Percentiles rank a stretch among this genome's conserved stretches.
Conservation (phyloP, 163 green algal species). For the Smithsoniella earleae region DNA sequence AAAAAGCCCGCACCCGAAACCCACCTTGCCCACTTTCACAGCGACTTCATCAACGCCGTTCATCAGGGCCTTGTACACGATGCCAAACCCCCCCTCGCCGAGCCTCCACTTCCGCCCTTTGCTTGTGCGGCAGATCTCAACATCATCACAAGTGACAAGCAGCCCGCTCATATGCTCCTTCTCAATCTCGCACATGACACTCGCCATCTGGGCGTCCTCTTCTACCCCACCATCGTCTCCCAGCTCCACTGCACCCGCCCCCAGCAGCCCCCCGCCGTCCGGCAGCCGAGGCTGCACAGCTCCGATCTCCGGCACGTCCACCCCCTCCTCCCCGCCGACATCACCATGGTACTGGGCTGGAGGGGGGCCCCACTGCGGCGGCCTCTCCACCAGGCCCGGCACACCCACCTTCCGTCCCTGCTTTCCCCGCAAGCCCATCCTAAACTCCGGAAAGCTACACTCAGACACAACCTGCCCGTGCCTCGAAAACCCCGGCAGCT, state of each 20-base stretch:
- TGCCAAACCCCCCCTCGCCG: constrained; percentile 61
- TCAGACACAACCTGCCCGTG: neutral
- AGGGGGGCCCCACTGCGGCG: neutral
- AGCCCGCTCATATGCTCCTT: constrained; percentile 13
- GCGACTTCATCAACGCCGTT: constrained; percentile 64
- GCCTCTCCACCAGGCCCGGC: no score
- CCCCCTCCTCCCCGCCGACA: neutral
- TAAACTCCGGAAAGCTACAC: neutral
- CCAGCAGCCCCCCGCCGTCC: neutral
- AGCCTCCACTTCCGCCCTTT: constrained; percentile 50
- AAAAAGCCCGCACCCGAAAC: no score
- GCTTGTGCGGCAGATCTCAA: constrained; percentile 39
- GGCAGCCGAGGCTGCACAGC: constrained; percentile 29
- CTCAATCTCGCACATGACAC: constrained; percentile 12
- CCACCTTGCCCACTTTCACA: constrained; percentile 57
- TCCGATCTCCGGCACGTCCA: constrained; percentile 13
- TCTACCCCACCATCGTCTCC: neutral
- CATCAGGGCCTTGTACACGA: constrained; percentile 63
- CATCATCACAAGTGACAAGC: constrained; percentile 35
- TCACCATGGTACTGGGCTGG: neutral
- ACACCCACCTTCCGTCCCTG: no score
- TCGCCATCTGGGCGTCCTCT: neutral
- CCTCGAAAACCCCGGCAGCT: neutral
- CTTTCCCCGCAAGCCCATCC: no score
- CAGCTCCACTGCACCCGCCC: constrained; percentile 4